Base-by-base conservation (phyloP, 2,329 filamentous ascomycete genomes). In the Pseudogymnoascus sp. region DNA sequence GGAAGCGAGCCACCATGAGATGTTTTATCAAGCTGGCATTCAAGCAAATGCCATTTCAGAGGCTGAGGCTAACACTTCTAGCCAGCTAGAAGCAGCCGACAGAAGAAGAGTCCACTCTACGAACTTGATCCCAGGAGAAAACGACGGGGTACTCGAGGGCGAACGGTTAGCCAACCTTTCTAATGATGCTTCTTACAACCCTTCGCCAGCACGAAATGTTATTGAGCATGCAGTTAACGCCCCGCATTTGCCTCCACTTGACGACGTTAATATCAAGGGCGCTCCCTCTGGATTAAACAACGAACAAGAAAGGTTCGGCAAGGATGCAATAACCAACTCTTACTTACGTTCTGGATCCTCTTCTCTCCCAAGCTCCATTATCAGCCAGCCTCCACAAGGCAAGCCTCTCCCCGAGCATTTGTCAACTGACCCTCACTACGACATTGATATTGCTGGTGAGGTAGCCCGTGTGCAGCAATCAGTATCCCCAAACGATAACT, bases 361-460 rank as follows among this genome's bases (percentile, higher is more conserved):
- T 11, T 60, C 56, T 21, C 37, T 60, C 16, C 37, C 56, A 16
- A 37, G 21, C 18, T 40, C 31, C 18, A 34, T 60, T 38, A 38
- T 60, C 31, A 37, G 31, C 16, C 12, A 36, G 14, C 37, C 60
- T 42, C 8, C 6, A 31, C 46, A 53, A 31, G 38, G 60, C 3
- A 67, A 67, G 11, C 65, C 67, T 4, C 74, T 86, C 0, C 78
- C 79, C 0, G 82, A 87, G 65, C 85, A 88, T 70, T 84, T 79
- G 0, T 76, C 81, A 1, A 78, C 83, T 0, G 78, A 85, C 42
- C 82, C 85, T 0, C 83, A 89, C 66, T 91, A 89, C 70, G 89
- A 91, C 67, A 64, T 68, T 0, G 80, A 84, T 61, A 79, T 91
- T 11, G 78, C 78, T 2, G 79, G 77, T 0, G 89, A 92, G 72